Base-by-base conservation (phyloP, 306 rosid genomes). In the Pyrus communis region DNA sequence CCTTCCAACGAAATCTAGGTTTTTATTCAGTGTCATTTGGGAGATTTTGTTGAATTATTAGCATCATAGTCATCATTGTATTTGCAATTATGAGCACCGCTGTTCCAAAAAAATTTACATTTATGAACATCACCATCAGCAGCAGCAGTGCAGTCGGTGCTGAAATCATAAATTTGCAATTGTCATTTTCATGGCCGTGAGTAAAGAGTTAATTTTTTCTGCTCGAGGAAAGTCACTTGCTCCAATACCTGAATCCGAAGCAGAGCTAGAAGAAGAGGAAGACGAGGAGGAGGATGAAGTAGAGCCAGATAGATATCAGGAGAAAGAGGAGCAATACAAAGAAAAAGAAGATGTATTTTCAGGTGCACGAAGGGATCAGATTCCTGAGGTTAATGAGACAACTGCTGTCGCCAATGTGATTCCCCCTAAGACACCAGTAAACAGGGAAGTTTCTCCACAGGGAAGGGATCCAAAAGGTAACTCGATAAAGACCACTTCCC, bases 171-270 rank as follows among this genome's bases (percentile, higher is more conserved):
- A 35, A 21, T 67, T 31, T 67, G 67, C 71, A 70, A 33, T 78
- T 82, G 52, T 75, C 84, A 76, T 28, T 31, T 55, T 57, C 25
- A 71, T 71, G 80, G 80, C 84, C 75, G 52, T 75, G 78, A 70
- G 75, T 85, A 86, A 89, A 81, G 76, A 79, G 75, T 83, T n/a
- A 2, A 54, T 74, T 38, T 78, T 80, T 74, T 76, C 82, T 90
- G 97, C 84, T 90, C 67, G 93, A 94, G 96, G 96, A 86, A 91
- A 94, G 98, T 88, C 97, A 75, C 97, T 94, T 82, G 96, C 97
- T 92, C 92, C 98, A 77, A 94, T 94, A 85, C 97, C 92, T 54
- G 98, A 94, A 79, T 86, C 90, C 38, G 98, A 90, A 83, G 96
- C 83, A 81, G 98, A 94, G 90, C 78, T 85, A 40, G 96, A 94